phyloP scores from a whole-genome alignment of 352 stramenopile genomes.

The Thalassiosira exigua region DNA sequence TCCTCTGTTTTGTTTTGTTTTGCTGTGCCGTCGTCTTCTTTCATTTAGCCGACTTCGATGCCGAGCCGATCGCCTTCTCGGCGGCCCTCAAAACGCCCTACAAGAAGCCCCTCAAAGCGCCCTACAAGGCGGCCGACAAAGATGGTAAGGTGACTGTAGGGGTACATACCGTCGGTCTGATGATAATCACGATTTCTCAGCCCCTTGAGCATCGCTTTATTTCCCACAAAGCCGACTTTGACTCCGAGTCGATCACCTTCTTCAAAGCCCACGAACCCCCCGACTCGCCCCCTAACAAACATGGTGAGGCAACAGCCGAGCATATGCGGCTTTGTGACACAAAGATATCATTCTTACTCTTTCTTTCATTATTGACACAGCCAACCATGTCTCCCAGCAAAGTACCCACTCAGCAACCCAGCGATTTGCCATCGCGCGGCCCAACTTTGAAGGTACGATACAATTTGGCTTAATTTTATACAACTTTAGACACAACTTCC shows the following conservation, averaged over 20 bases:
- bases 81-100: not conserved
- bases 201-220: not conserved
- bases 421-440: not conserved
- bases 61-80: not conserved
- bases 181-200: not conserved
- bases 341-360: not conserved
- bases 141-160: not conserved
- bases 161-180: not conserved
- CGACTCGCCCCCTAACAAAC: conserved; percentile 6
- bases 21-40: too few relatives aligned
- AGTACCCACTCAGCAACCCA: not conserved
- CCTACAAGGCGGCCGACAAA: not conserved
- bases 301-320: too few relatives aligned
- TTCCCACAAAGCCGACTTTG: conserved; percentile 1
- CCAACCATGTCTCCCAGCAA: conserved; percentile 7
- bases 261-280: not conserved
- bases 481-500: not conserved
- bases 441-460: conserved; percentile 13
- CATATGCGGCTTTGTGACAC: not conserved
- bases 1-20: too few relatives aligned
- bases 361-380: not conserved
- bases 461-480: not conserved
- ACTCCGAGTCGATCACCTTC: conserved; percentile 1
- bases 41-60: not conserved
- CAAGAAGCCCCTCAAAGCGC: too few relatives aligned